Percentiles rank a stretch among this genome's conserved stretches.
Conservation (phyloP, 129 eudicot species). For the Logfia minima region DNA sequence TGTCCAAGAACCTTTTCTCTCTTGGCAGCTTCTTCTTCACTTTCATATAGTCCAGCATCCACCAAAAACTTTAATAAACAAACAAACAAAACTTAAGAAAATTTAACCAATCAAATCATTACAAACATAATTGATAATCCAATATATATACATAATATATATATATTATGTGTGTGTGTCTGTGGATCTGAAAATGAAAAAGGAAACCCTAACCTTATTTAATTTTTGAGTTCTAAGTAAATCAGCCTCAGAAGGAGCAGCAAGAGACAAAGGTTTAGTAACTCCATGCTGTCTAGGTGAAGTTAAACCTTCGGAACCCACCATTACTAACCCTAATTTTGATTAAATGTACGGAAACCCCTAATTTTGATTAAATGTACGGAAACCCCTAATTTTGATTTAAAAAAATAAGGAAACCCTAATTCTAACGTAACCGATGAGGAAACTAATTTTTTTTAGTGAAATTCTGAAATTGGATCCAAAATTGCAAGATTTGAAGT, state of each 20-base stretch:
- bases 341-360: not conserved
- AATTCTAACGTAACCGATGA: not conserved
- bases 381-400: not conserved
- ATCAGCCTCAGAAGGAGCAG: slow-evolving; percentile 62
- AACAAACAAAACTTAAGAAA: not conserved
- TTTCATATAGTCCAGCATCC: slow-evolving; percentile 66
- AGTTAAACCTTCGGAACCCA: slow-evolving; percentile 48
- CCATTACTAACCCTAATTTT: slow-evolving; percentile 30
- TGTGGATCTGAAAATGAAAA: not conserved
- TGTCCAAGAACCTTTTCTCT: slow-evolving; percentile 63
- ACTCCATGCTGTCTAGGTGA: slow-evolving; percentile 75
- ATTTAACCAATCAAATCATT: not conserved
- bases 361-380: not conserved
- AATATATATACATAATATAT: not conserved
- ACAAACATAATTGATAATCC: not conserved
- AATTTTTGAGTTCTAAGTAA: slow-evolving; percentile 49
- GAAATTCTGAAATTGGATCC: not conserved
- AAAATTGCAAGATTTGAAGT: not conserved
- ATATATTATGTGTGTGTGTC: not conserved
- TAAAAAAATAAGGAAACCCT: not conserved
- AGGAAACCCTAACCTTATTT: slow-evolving; percentile 52
- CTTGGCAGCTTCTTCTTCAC: slow-evolving; percentile 58
- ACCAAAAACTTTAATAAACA: slow-evolving; percentile 54
- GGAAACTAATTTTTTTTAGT: not conserved
- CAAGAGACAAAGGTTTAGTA: slow-evolving; percentile 62